phyloP scores from a whole-genome alignment of 441 rosid genomes.

The Jatropha podagrica region DNA sequence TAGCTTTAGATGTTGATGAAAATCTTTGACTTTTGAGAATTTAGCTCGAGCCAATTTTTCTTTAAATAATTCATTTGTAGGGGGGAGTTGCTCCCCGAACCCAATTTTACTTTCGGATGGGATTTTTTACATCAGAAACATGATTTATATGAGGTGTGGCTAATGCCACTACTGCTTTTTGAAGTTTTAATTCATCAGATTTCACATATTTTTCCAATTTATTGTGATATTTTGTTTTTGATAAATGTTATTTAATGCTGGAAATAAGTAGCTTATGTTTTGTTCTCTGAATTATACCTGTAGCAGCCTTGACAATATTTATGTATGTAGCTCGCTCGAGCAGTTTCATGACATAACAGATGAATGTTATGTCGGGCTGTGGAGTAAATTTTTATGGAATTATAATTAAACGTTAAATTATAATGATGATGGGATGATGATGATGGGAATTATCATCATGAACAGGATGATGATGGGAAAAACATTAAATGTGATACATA shows the following conservation, averaged over 20 bases:
- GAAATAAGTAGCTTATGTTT: not conserved
- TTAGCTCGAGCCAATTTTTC: slow-evolving; percentile 20
- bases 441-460: no score
- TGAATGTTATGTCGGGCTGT: no score
- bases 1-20: slow-evolving; percentile 37
- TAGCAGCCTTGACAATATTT: no score
- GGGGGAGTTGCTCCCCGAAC: slow-evolving; percentile 34
- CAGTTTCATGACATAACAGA: no score
- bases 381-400: no score
- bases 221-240: not conserved
- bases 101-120: slow-evolving; percentile 27
- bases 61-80: slow-evolving; percentile 30
- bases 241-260: no score
- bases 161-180: slow-evolving; percentile 13
- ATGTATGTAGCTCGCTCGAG: no score
- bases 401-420: no score
- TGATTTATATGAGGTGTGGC: slow-evolving; percentile 26
- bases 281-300: not conserved
- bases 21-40: slow-evolving; percentile 24
- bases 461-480: no score
- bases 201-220: not conserved
- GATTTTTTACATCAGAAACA: slow-evolving; percentile 29
- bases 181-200: slow-evolving; percentile 19
- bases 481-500: no score
- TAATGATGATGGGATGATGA: no score